phyloP scores from a whole-genome alignment of 805 yeast genomes.

The Yamadazyma endophytica region DNA sequence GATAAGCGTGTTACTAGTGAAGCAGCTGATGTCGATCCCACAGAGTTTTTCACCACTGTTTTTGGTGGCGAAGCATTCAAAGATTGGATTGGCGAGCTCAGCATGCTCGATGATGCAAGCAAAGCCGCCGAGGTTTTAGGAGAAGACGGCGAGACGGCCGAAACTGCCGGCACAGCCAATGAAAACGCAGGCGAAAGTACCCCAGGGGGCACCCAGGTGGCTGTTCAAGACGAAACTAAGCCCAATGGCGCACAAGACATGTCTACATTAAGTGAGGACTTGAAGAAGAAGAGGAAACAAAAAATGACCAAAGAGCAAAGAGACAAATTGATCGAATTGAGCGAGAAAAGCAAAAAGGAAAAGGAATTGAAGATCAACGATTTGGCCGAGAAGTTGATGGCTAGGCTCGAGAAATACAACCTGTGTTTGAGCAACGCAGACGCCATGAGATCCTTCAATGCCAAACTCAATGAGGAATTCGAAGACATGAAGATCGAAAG shows the following conservation, averaged over 20 bases:
- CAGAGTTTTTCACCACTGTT: constrained; percentile 75
- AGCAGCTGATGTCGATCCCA: constrained; percentile 69
- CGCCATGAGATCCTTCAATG: constrained; percentile 53
- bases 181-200: constrained; percentile 4
- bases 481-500: constrained; percentile 90
- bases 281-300: constrained; percentile 25
- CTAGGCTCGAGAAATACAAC: constrained; percentile 43
- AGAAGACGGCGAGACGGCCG: constrained; percentile 27
- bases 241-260: constrained; percentile 2
- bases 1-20: constrained; percentile 62
- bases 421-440: constrained; percentile 63
- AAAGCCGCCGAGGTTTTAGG: constrained; percentile 53
- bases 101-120: constrained; percentile 71
- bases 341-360: constrained; percentile 51
- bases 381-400: constrained; percentile 45
- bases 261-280: constrained; percentile 17
- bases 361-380: constrained; percentile 47
- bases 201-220: constrained; percentile 3
- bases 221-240: constrained; percentile 2
- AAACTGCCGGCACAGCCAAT: not conserved
- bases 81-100: constrained; percentile 80
- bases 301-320: constrained; percentile 35
- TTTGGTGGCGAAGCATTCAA: constrained; percentile 81
- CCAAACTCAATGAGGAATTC: constrained; percentile 55
- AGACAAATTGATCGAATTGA: constrained; percentile 48